A percentile compares a stretch with the other conserved stretches of the same genome.
Conservation (phyloP, 768 basidiomycete species). For the Tubosaeta brunneosetosa region DNA sequence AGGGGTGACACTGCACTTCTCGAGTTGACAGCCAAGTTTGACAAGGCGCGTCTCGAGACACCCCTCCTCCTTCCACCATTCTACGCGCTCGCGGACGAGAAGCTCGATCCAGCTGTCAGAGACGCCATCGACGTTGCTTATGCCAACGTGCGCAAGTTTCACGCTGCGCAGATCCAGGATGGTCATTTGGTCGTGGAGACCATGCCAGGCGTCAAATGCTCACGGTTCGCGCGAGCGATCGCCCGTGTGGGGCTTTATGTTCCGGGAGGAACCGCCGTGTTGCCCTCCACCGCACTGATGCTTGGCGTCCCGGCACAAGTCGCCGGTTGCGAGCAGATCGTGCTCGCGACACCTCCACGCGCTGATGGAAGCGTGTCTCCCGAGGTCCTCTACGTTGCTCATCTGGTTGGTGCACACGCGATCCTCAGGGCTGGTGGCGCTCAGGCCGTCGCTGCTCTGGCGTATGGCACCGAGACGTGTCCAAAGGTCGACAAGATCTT, state of each 20-base stretch:
- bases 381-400: constrained; percentile 96
- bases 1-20: constrained; percentile 85
- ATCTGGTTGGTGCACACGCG: constrained; percentile 83
- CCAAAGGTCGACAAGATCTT: constrained; percentile 99
- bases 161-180: constrained; percentile 77
- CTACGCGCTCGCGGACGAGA: constrained; percentile 40
- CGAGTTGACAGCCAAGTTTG: constrained; percentile 90
- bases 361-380: constrained; percentile 90
- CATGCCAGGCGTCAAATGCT: constrained; percentile 96
- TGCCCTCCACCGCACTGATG: constrained; percentile 97
- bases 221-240: constrained; percentile 93
- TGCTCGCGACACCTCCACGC: constrained; percentile 94
- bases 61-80: constrained; percentile 81
- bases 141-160: constrained; percentile 87
- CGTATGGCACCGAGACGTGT: constrained; percentile 92
- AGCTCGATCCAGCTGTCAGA: constrained; percentile 58
- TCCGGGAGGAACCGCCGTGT: constrained; percentile 93
- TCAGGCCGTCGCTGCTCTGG: constrained; percentile 93
- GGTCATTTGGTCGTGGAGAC: constrained; percentile 82
- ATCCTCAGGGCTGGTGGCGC: constrained; percentile 95
- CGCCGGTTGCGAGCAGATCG: constrained; percentile 87
- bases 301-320: constrained; percentile 97
- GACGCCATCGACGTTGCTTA: constrained; percentile 89
- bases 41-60: constrained; percentile 67
- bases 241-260: constrained; percentile 95